Base-by-base conservation (phyloP, 2,329 filamentous ascomycete species). In the Ophiocordyceps sinensis region DNA sequence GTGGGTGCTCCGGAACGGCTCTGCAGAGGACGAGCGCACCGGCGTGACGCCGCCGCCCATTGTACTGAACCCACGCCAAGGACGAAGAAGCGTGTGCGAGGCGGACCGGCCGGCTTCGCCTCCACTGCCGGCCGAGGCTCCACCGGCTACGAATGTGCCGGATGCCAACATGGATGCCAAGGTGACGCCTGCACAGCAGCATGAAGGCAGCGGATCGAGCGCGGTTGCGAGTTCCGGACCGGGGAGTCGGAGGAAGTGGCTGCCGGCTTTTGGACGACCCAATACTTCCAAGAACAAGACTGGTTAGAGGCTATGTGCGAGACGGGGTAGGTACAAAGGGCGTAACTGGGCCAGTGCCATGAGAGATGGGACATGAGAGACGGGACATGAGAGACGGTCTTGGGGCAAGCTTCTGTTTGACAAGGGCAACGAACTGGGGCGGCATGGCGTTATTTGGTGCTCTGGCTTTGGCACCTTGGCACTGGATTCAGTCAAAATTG, bases 31-130 rank as follows among this genome's bases (percentile, higher is more conserved):
- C 4, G 67, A 71, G 10, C 53, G 63, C 4, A 53, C 59, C 2
- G 66, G 72, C 28, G 68, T 70, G 0, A 77, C 73, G 8, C 73
- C 73, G 3, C 73, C 73, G 5, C 73, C 73, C 2, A 77, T 77
- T 39, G 55, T 68, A 59, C 62, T 71, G 14, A 70, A 66, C 39
- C 58, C 53, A 19, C 58, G 59, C 5, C 55, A 60, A 5, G 45
- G 43, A 21, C 51, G 58, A 19, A 48, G 55, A 7, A 46, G 50
- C 39, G 56, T 57, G 4, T 38, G 47, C 1, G 54, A 55, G 15
- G 43, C 44, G n/a, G 50, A 53, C 17, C 40, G 49, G 26, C 43
- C 48, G 4, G 23, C 37, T 11, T 46, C 42, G 38, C 43, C 32
- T 39, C 34, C 29, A 37, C n/a, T 21, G 36, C 5, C 28, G 26